Conservation (phyloP, 2,329 filamentous ascomycete genomes). For the Chalaropsis ovoidea region DNA sequence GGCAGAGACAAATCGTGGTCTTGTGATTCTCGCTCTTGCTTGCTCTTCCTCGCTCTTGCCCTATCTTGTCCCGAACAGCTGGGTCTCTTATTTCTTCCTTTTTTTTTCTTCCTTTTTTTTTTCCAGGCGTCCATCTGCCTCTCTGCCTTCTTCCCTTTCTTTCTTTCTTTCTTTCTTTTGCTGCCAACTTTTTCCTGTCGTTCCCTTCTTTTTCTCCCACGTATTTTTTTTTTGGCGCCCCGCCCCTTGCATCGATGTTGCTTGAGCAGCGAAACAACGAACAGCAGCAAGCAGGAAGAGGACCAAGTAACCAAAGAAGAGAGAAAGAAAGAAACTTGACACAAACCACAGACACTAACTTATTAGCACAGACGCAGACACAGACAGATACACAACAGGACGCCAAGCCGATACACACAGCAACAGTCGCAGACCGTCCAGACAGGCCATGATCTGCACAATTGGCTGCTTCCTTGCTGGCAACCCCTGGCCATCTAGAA, state of each 20-base stretch:
- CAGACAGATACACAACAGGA: not conserved
- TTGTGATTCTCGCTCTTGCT: not conserved
- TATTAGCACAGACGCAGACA: not conserved
- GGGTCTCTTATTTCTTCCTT: conserved; percentile 3
- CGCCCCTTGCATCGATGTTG: conserved; percentile 1
- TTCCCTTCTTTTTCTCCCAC: not conserved
- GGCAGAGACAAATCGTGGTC: not conserved
- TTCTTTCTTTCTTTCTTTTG: too few relatives aligned
- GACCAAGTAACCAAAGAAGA: not conserved
- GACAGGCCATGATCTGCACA: conserved; percentile 1
- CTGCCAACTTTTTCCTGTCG: conserved; percentile 8
- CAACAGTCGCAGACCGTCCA: not conserved
- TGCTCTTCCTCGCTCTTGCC: not conserved
- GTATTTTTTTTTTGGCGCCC: not conserved
- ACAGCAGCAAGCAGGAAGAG: not conserved
- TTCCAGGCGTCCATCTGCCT: not conserved
- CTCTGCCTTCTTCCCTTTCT: too few relatives aligned
- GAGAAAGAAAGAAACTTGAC: conserved; percentile 5
- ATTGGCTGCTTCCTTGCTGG: not conserved
- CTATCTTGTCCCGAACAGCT: not conserved
- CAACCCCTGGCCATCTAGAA: not conserved
- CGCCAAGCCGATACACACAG: not conserved
- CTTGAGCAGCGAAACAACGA: conserved; percentile 8
- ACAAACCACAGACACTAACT: conserved; percentile 11
- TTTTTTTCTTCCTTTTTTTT: not conserved